Evolutionary conservation across 2,329 filamentous ascomycete species (phyloP), one percentile per base, ranked within the genome.

Genomic region (Paramyrothecium roridum): DNA sequence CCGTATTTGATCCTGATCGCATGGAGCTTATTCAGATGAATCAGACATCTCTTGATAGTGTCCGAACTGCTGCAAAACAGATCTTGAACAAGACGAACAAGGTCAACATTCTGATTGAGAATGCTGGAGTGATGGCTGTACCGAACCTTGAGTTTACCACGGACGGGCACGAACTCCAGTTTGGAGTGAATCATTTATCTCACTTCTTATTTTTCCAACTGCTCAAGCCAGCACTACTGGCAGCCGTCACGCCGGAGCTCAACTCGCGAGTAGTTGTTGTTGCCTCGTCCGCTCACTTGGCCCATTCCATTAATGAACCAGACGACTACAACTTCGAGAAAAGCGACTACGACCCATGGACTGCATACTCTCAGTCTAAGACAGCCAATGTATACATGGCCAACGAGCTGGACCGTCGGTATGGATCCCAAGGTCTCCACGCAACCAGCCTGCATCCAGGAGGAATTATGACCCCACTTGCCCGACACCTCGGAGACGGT

Each of bases 351-450:
- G 34, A 72, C 10, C 67, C 67, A 0, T 70, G 65, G 56, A 52
- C 57, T 1, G 70, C 75, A 0, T 84, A 84, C 59, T 74, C 70
- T 0, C 74, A 80, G 58, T 67, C 70, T 48, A 84, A 83, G 61
- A 72, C 73, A 1, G 79, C 80, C 19, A 81, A 79, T 58, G 73
- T 82, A 22, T 78, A 73, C 58, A 75, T 79, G 61, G 74, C 79
- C 11, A 78, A 77, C 57, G 71, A 79, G 57, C 70, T 82, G 23
- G 78, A 82, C 34, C 70, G 78, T 6, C 70, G 70, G 1, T 81
- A 79, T 59, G 75, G 73, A 6, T 45, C 64, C 1, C 58, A 63
- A 8, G 73, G 75, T 23, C 56, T 82, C 0, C 77, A 77, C 26
- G 48, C 54, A n/a, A 52, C 17, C 1, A 54, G 52, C 34, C 8